Evolutionary conservation across 2,329 filamentous ascomycete species (phyloP).

Genomic region (Cercospora berteroae): DNA sequence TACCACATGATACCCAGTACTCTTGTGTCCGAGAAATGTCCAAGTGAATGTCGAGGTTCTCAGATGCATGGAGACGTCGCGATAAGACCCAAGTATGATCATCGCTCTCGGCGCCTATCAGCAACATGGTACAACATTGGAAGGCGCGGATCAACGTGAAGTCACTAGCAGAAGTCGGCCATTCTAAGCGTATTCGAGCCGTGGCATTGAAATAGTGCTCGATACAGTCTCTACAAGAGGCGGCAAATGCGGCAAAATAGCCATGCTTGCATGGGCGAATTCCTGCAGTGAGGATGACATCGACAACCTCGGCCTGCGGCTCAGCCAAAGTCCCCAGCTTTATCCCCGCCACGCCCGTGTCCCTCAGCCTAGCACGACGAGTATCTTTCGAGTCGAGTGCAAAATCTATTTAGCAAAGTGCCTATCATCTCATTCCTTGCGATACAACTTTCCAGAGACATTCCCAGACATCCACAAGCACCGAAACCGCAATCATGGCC

Average conservation of each 20-base stretch:
- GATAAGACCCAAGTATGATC: not conserved
- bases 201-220: not conserved
- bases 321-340: constrained; percentile 9
- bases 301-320: constrained; percentile 16
- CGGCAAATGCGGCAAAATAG: constrained; percentile 10
- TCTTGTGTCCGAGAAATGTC: not conserved
- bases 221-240: not conserved
- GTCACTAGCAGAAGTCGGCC: not conserved
- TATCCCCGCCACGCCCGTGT: constrained; percentile 16
- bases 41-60: not conserved
- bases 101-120: not conserved
- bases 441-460: not conserved
- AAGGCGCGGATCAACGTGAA: not conserved
- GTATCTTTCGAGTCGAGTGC: constrained; percentile 17
- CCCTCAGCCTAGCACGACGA: constrained; percentile 12
- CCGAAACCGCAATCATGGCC: constrained; percentile 23
- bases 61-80: not conserved
- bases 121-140: not conserved
- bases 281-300: not conserved
- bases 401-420: constrained; percentile 1
- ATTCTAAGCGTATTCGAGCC: not conserved
- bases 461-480: not conserved
- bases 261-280: not conserved
- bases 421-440: not conserved
- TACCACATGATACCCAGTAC: constrained; percentile 6